Conservation (phyloP, 371 early-diverging fungal species). For the Rhizomucor pusillus region DNA sequence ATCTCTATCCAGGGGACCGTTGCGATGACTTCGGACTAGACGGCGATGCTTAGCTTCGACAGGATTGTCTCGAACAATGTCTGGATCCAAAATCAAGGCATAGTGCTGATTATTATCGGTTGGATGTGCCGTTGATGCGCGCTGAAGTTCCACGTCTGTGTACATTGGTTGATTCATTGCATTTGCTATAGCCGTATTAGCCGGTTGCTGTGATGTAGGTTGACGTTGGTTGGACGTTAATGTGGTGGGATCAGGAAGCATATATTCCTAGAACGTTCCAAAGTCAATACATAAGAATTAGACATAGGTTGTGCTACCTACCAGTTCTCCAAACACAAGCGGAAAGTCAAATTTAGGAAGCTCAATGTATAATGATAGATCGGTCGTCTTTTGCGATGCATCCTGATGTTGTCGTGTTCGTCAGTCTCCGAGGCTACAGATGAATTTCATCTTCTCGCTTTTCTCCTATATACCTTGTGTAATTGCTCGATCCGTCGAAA, state of each 20-base stretch:
- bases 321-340: conserved; percentile 83
- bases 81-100: conserved; percentile 64
- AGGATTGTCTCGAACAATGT: conserved; percentile 79
- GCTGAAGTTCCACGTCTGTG: conserved; percentile 5
- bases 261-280: conserved; percentile 24
- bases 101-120: conserved; percentile 24
- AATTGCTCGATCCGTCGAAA: conserved; percentile 82
- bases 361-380: conserved; percentile 78
- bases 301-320: conserved; percentile 6
- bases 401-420: conserved; percentile 23
- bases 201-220: conserved; percentile 7
- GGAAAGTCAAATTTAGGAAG: conserved; percentile 95
- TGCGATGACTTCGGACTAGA: conserved; percentile 86
- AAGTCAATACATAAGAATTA: not conserved
- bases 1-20: conserved; percentile 87
- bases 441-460: not conserved
- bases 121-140: conserved; percentile 10
- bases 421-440: not conserved
- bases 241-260: conserved; percentile 25
- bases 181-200: conserved; percentile 25
- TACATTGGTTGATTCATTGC: conserved; percentile 34
- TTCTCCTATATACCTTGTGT: conserved; percentile 52
- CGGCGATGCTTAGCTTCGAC: conserved; percentile 97
- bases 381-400: conserved; percentile 53
- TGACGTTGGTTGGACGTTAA: conserved; percentile 6